Evolutionary conservation across 345 rosid genomes (phyloP).

Genomic region (Camelina hispida): DNA sequence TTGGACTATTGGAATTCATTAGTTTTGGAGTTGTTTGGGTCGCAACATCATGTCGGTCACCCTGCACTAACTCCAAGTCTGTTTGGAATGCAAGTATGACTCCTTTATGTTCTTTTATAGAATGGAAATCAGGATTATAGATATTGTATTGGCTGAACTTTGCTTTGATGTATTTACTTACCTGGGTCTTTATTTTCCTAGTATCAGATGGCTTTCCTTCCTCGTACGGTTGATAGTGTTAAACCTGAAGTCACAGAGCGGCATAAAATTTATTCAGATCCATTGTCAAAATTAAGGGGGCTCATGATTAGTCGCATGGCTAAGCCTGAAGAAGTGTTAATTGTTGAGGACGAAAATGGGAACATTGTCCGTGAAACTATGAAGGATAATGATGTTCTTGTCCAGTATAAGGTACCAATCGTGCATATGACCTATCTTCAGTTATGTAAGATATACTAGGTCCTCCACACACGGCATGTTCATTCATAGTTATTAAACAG

Average conservation of each 20-base stretch:
- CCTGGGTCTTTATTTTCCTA: conserved; percentile 29
- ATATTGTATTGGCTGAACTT: neutral
- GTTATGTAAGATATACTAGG: conserved; percentile 6
- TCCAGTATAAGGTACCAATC: conserved; percentile 84
- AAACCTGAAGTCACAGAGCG: conserved; percentile 68
- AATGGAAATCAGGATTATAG: conserved; percentile 11
- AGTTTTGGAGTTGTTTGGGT: conserved; percentile 82
- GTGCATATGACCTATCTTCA: conserved; percentile 8
- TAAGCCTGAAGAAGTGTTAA: conserved; percentile 96
- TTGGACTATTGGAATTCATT: conserved; percentile 96
- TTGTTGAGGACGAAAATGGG: conserved; percentile 99
- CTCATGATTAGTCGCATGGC: conserved; percentile 99
- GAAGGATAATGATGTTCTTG: conserved; percentile 99
- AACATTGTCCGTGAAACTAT: conserved; percentile 96
- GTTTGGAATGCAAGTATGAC: conserved; percentile 76
- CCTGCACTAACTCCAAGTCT: conserved; percentile 69
- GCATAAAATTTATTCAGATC: conserved; percentile 72
- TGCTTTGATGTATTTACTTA: conserved; percentile 30
- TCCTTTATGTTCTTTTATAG: conserved; percentile 17
- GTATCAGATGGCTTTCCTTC: conserved; percentile 66
- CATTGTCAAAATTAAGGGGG: conserved; percentile 87
- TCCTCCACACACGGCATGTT: conserved; percentile 17
- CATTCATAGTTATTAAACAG: conserved; percentile 7
- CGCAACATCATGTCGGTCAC: conserved; percentile 68
- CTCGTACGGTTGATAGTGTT: conserved; percentile 74